Evolutionary conservation across 1,139 yeast genomes (phyloP), one percentile per base, ranked within the genome.

Genomic region (Debaryomyces singareniensis): DNA sequence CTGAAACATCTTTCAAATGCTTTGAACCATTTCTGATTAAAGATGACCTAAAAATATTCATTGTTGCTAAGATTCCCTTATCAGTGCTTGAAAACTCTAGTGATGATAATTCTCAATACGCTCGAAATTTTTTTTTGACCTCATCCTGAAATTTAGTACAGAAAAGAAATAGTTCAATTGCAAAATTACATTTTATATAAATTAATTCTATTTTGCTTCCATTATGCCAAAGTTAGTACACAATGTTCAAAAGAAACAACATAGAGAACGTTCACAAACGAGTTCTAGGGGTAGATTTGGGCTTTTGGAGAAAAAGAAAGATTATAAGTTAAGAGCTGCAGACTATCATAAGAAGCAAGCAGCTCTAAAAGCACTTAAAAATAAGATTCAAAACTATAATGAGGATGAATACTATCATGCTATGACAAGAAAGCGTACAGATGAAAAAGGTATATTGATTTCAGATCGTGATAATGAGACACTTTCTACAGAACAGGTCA

Each of bases 321-420:
- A 91, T 57, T 91, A 91, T 57, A 76, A 74, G 45, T 71, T 86
- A 29, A 75, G 98, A 56, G 94, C 97, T 1, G 78, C 75, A 29
- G 95, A 91, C 53, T 87, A 69, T 51, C 97, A 91, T 56, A 72
- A 76, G 55, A 91, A 91, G 51, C 89, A 91, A 55, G 84, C 85
- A 13, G 86, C 91, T 15, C 59, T 91, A 32, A 83, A 83, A 56
- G 71, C 81, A 1, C 69, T 91, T 39, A 75, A 84, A 45, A 68
- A 68, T 29, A 86, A 86, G 53, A 94, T 84, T 2, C 63, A 68
- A 27, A 69, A 70, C 27, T 72, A 87, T 44, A 91, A 91, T 52
- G 95, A 94, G n/a, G 97, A 91, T 68, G 98, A 91, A 55, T 91
- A 83, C 60, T 86, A 87, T 57, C 95, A 86, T 72, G 91, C 86